These are phyloP conservation scores for Fusarium succisae DNA, from an alignment of 2,329 filamentous ascomycete species.

Conservation along the genomic window DNA sequence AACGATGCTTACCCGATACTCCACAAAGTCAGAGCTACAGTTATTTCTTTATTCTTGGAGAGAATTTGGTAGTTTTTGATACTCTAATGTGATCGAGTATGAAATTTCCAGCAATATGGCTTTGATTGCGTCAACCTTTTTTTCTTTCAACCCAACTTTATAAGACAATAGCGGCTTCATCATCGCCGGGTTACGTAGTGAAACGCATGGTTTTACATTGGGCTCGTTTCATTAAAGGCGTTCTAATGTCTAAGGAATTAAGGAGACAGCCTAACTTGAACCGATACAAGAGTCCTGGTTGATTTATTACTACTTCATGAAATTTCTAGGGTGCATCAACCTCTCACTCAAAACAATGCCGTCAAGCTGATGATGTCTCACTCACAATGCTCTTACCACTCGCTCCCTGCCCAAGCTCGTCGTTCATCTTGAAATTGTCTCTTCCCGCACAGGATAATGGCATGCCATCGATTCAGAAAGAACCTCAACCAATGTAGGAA, in stretches of 20 bases:
- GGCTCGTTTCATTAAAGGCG: no score
- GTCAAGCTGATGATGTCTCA: neutral
- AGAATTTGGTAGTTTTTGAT: accelerated
- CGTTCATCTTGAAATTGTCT: neutral
- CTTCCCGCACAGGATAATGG: neutral
- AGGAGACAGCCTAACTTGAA: neutral
- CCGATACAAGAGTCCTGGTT: neutral
- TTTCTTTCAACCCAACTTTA: neutral
- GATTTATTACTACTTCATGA: neutral
- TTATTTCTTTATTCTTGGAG: neutral
- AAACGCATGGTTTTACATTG: no score
- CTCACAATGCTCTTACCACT: no score
- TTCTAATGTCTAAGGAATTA: neutral
- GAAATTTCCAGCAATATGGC: accelerated
- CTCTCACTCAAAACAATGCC: neutral
- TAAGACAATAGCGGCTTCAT: no score
- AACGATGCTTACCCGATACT: neutral
- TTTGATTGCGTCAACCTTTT: accelerated
- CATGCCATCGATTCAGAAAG: neutral
- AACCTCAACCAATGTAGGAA: neutral
- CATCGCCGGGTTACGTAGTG: no score
- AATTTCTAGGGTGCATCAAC: neutral
- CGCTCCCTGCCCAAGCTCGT: no score
- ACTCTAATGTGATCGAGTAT: neutral
- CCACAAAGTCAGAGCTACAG: neutral